Percentiles rank a stretch among this genome's conserved stretches.
phyloP scores from a whole-genome alignment of 208 protist species.

The Crithidia fasciculata region DNA sequence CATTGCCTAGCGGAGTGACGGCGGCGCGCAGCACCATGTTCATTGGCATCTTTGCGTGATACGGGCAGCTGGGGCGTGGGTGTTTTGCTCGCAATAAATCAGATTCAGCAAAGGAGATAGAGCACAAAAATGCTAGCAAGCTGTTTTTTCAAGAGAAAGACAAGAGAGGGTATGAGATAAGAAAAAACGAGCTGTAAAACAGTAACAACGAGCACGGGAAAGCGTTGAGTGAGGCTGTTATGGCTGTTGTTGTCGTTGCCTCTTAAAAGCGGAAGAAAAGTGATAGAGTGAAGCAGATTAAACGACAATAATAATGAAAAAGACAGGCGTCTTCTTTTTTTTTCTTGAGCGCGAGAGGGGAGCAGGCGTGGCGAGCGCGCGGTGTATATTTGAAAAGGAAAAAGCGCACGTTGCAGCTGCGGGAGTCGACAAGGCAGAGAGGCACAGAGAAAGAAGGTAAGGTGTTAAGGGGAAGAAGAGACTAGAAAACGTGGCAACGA shows the following conservation, averaged over 20 bases:
- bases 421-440: too few species aligned
- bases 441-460: too few species aligned
- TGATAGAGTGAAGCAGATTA: background rate
- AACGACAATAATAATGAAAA: background rate
- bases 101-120: background rate
- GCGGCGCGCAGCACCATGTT: background rate
- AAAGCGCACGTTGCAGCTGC: too few species aligned
- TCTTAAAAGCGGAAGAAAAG: background rate
- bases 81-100: background rate
- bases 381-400: too few species aligned
- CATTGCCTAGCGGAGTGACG: background rate
- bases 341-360: too few species aligned
- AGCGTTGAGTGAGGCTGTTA: too few species aligned
- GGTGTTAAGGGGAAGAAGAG: too few species aligned
- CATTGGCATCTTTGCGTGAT: background rate
- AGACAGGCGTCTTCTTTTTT: background rate
- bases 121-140: too few species aligned
- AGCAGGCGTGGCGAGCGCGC: too few species aligned
- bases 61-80: too few species aligned
- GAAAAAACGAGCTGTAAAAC: background rate
- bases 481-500: too few species aligned
- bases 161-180: background rate
- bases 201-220: background rate
- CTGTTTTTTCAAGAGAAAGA: too few species aligned
- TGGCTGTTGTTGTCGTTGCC: background rate